These are phyloP conservation scores for Phoma herbarum DNA, from an alignment of 2,329 filamentous ascomycete genomes.

Conservation along the genomic window DNA sequence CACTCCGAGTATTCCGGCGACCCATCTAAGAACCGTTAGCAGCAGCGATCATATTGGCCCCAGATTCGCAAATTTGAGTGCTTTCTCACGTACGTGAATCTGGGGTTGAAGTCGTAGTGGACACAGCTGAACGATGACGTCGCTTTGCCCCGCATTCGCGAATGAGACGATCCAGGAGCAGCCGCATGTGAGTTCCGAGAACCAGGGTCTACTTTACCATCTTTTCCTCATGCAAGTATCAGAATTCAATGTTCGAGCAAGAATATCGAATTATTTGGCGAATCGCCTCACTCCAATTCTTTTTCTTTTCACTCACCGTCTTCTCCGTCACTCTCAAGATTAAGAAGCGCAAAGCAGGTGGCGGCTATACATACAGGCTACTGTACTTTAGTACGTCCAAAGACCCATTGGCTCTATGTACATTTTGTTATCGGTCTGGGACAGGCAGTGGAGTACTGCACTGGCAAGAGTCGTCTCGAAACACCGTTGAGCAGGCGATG, in stretches of 20 bases:
- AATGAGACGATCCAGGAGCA: neutral
- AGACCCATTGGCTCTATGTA: neutral
- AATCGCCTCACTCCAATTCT: neutral
- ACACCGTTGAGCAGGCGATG: neutral
- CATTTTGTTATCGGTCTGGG: neutral
- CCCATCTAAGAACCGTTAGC: neutral
- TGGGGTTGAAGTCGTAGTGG: neutral
- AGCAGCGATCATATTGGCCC: conserved; percentile 4
- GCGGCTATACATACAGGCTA: neutral
- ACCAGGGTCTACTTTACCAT: conserved; percentile 4
- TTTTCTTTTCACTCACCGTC: neutral
- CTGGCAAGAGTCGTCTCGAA: neutral
- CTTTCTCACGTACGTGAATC: neutral
- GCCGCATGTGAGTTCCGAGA: neutral
- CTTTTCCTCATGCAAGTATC: neutral
- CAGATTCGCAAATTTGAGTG: neutral
- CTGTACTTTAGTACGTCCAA: neutral
- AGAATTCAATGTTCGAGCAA: neutral
- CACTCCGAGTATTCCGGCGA: conserved; percentile 14
- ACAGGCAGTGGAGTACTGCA: neutral
- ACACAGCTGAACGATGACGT: conserved; percentile 1
- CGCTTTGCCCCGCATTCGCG: neutral
- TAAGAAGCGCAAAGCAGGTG: neutral
- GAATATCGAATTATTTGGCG: neutral
- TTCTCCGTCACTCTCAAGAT: neutral